Conservation (phyloP, 2,329 filamentous ascomycete genomes). For the Aaosphaeria arxii region DNA sequence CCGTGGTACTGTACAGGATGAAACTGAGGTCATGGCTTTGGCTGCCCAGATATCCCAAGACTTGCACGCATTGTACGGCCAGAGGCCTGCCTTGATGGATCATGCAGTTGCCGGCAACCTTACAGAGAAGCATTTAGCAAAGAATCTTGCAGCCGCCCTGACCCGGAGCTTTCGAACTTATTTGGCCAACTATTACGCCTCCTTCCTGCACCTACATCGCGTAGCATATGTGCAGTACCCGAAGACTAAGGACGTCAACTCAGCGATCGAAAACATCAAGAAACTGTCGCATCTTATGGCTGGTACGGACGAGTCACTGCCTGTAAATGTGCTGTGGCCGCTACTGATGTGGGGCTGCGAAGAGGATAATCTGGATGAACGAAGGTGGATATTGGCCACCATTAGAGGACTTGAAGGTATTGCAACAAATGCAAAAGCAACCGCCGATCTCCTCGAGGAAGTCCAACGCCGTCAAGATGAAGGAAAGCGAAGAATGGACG, state of each 20-base stretch:
- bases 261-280: slow-evolving; percentile 51
- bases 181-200: slow-evolving; percentile 56
- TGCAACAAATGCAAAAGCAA: slow-evolving; percentile 40
- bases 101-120: slow-evolving; percentile 54
- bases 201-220: slow-evolving; percentile 55
- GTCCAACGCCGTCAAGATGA: slow-evolving; percentile 38
- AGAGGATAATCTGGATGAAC: slow-evolving; percentile 49
- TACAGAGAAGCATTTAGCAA: slow-evolving; percentile 48
- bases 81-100: slow-evolving; percentile 55
- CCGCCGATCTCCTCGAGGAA: slow-evolving; percentile 40
- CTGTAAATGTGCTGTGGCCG: slow-evolving; percentile 58
- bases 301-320: slow-evolving; percentile 46
- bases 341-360: slow-evolving; percentile 56
- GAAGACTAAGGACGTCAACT: slow-evolving; percentile 48
- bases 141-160: slow-evolving; percentile 49
- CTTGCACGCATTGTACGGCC: slow-evolving; percentile 49
- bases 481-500: slow-evolving; percentile 35
- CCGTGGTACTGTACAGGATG: slow-evolving; percentile 56
- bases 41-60: slow-evolving; percentile 52
- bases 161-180: slow-evolving; percentile 56
- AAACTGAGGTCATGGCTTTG: slow-evolving; percentile 57
- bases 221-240: slow-evolving; percentile 56
- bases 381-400: slow-evolving; percentile 51
- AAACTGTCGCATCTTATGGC: slow-evolving; percentile 47
- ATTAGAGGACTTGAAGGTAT: slow-evolving; percentile 42